Evolutionary conservation across 192 early-diverging fungal genomes (phyloP).

Genomic region (Obelidium mucronatum): DNA sequence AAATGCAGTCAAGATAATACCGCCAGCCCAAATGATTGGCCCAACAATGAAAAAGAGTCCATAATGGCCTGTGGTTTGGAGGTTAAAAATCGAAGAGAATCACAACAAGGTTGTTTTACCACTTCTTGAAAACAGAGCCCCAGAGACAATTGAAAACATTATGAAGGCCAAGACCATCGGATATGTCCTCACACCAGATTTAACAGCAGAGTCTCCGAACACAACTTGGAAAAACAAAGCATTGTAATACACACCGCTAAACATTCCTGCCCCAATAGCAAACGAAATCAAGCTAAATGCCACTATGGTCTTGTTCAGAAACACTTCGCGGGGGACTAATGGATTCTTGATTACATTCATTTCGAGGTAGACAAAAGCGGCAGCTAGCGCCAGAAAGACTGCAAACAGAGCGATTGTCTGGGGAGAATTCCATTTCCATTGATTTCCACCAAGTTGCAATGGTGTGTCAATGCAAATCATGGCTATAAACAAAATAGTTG

Average conservation of each 20-base stretch:
- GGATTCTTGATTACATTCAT: slow-evolving; percentile 33
- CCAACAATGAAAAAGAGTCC: slow-evolving; percentile 68
- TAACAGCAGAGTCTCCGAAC: slow-evolving; percentile 72
- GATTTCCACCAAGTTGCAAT: slow-evolving; percentile 71
- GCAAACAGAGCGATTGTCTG: slow-evolving; percentile 68
- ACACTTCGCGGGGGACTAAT: slow-evolving; percentile 35
- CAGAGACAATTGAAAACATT: slow-evolving; percentile 68
- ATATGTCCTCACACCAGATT: slow-evolving; percentile 74
- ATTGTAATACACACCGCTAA: slow-evolving; percentile 72
- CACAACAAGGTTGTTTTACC: too few species aligned
- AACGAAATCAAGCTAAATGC: slow-evolving; percentile 14
- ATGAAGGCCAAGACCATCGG: slow-evolving; percentile 78
- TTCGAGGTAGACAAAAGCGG: slow-evolving; percentile 26
- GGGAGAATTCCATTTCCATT: slow-evolving; percentile 61
- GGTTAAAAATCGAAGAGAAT: too few species aligned
- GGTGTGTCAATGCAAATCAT: slow-evolving; percentile 67
- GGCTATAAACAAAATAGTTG: slow-evolving; percentile 55
- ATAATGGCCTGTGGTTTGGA: slow-evolving; percentile 56
- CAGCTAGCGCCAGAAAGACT: slow-evolving; percentile 25
- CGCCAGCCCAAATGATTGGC: slow-evolving; percentile 63
- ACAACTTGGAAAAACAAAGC: slow-evolving; percentile 85
- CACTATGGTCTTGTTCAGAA: slow-evolving; percentile 5
- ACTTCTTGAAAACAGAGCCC: slow-evolving; percentile 67
- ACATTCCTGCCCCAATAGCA: slow-evolving; percentile 47
- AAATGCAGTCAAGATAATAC: slow-evolving; percentile 68